These are phyloP conservation scores for Artomyces pyxidatus DNA, from an alignment of 768 basidiomycete species.

Conservation along the genomic window DNA sequence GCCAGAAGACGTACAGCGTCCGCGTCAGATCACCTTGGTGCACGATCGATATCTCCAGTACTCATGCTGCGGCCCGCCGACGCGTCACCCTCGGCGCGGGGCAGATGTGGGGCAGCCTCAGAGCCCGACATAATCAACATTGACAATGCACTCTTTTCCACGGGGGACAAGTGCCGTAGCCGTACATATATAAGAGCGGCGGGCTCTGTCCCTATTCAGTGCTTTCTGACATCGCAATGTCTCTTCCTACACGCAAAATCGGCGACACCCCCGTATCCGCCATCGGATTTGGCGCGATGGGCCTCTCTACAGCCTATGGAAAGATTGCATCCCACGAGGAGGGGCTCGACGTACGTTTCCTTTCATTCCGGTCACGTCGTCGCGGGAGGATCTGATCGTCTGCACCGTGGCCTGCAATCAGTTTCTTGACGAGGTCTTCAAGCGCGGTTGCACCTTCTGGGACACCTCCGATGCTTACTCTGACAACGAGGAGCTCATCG, in stretches of 20 bases:
- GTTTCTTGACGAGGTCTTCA: slow-evolving; percentile 34
- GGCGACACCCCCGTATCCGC: slow-evolving; percentile 35
- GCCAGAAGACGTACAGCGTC: no score
- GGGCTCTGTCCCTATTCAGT: no score
- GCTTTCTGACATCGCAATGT: no score
- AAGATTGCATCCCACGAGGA: slow-evolving; percentile 40
- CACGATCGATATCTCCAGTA: no score
- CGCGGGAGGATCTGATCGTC: slow-evolving; percentile 1
- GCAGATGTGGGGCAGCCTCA: no score
- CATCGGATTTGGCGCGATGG: slow-evolving; percentile 55
- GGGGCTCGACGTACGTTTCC: slow-evolving; percentile 38
- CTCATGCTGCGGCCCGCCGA: no score
- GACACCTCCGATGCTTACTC: slow-evolving; percentile 36
- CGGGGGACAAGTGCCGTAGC: no score
- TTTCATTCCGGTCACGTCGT: background rate
- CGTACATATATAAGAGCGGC: no score
- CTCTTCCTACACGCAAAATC: slow-evolving; percentile 33
- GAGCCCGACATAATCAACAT: no score
- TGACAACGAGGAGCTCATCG: slow-evolving; percentile 37
- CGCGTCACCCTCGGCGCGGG: no score
- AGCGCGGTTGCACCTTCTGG: slow-evolving; percentile 34
- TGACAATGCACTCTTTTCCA: no score
- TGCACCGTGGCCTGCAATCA: slow-evolving; percentile 20
- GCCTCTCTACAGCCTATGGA: slow-evolving; percentile 42
- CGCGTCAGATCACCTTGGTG: no score